A percentile compares a stretch with the other conserved stretches of the same genome.
Evolutionary conservation across 2,329 filamentous ascomycete species (phyloP).

Genomic region (Venturia oleaginea): DNA sequence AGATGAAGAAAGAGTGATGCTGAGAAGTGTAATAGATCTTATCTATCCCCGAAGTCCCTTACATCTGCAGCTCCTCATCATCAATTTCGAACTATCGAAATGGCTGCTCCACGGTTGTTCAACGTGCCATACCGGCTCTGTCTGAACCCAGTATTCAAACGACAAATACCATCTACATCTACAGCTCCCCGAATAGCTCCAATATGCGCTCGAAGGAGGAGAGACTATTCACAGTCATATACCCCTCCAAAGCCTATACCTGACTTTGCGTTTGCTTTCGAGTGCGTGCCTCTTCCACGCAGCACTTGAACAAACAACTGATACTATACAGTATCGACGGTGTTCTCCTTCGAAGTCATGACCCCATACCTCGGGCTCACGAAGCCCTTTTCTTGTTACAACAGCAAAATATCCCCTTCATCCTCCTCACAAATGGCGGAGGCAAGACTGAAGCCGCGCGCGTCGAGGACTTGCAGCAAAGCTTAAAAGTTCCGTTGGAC

Average conservation of each 20-base stretch:
- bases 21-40: neutral
- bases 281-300: conserved; percentile 31
- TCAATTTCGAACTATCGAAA: neutral
- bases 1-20: too few species aligned
- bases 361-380: conserved; percentile 68
- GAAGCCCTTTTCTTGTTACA: conserved; percentile 67
- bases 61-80: neutral
- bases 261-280: conserved; percentile 48
- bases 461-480: conserved; percentile 58
- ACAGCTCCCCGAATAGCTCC: neutral
- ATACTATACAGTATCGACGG: conserved; percentile 67
- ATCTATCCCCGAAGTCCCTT: neutral
- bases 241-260: conserved; percentile 2
- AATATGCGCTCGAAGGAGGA: neutral
- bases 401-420: conserved; percentile 71
- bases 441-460: conserved; percentile 72
- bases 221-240: neutral
- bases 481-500: conserved; percentile 55
- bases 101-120: neutral
- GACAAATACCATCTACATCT: neutral
- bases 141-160: neutral
- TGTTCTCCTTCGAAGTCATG: conserved; percentile 77
- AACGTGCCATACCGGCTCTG: neutral
- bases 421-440: conserved; percentile 91
- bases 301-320: conserved; percentile 5